phyloP scores from a whole-genome alignment of 306 rosid genomes.

The Cicer bijugum region DNA sequence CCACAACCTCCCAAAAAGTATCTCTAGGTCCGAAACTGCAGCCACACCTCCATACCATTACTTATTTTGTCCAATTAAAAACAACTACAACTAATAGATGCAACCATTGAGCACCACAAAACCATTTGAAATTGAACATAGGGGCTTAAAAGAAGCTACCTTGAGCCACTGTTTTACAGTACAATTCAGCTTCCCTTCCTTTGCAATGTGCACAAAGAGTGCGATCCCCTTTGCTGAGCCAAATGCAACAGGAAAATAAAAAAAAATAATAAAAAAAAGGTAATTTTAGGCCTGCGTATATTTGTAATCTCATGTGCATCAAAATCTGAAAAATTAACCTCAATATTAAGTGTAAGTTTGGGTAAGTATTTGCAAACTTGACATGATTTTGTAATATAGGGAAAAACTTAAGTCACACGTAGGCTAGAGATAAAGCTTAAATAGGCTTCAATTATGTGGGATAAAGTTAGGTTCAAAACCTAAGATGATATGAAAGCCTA shows the following conservation, averaged over 20 bases:
- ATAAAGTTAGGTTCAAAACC: background rate
- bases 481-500: background rate
- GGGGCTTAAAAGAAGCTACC: slow-evolving; percentile 55
- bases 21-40: slow-evolving; percentile 91
- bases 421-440: background rate
- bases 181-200: slow-evolving; percentile 91
- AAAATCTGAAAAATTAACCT: slow-evolving; percentile 20
- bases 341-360: background rate
- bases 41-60: slow-evolving; percentile 44
- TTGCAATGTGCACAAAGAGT: slow-evolving; percentile 85
- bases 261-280: background rate
- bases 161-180: slow-evolving; percentile 79
- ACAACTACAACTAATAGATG: background rate
- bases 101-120: slow-evolving; percentile 37
- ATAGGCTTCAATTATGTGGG: background rate
- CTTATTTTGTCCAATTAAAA: slow-evolving; percentile 36
- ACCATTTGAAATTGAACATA: slow-evolving; percentile 28
- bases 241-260: slow-evolving; percentile 36
- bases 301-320: slow-evolving; percentile 6
- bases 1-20: slow-evolving; percentile 91
- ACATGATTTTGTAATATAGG: background rate
- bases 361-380: background rate
- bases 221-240: slow-evolving; percentile 60
- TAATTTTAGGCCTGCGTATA: slow-evolving; percentile 26
- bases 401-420: background rate